Conservation (phyloP, 2,329 filamentous ascomycete species). For the Scopulariopsis brevicaulis region DNA sequence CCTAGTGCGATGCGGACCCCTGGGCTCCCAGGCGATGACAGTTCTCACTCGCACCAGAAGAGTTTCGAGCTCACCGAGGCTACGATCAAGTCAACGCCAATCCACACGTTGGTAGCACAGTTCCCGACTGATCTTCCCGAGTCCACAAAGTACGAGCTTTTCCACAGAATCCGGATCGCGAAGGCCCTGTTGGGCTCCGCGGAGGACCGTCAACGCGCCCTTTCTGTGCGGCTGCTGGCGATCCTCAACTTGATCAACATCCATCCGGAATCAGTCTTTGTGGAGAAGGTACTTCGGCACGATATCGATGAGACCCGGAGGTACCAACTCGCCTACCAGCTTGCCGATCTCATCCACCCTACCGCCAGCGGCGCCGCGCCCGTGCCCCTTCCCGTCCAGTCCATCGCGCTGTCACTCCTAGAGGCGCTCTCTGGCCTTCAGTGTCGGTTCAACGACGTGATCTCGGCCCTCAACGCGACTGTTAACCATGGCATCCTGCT, state of each 20-base stretch:
- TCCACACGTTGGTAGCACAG: slow-evolving; percentile 44
- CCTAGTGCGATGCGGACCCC: slow-evolving; percentile 20
- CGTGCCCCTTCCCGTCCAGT: slow-evolving; percentile 69
- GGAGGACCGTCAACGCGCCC: slow-evolving; percentile 59
- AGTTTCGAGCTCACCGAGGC: slow-evolving; percentile 54
- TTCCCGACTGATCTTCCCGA: slow-evolving; percentile 56
- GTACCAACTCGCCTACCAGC: slow-evolving; percentile 82
- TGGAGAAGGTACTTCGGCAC: slow-evolving; percentile 74
- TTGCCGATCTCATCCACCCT: slow-evolving; percentile 84
- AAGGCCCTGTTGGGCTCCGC: slow-evolving; percentile 60
- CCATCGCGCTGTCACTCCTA: slow-evolving; percentile 67
- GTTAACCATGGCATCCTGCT: slow-evolving; percentile 94
- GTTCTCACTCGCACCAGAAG: slow-evolving; percentile 33
- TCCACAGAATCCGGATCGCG: slow-evolving; percentile 75
- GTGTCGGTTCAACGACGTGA: slow-evolving; percentile 67
- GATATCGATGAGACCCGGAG: slow-evolving; percentile 84
- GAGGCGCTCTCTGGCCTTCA: slow-evolving; percentile 79
- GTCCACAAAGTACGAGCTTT: slow-evolving; percentile 68
- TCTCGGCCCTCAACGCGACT: slow-evolving; percentile 84
- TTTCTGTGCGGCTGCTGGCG: slow-evolving; percentile 74
- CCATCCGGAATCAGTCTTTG: slow-evolving; percentile 69
- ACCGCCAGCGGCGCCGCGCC: slow-evolving; percentile 55
- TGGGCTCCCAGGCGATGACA: slow-evolving; percentile 21
- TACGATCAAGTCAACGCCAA: slow-evolving; percentile 35
- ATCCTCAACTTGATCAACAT: slow-evolving; percentile 89